Evolutionary conservation across 345 rosid species (phyloP), one percentile per base, ranked within the genome.

Genomic region (Hibiscus mutabilis): DNA sequence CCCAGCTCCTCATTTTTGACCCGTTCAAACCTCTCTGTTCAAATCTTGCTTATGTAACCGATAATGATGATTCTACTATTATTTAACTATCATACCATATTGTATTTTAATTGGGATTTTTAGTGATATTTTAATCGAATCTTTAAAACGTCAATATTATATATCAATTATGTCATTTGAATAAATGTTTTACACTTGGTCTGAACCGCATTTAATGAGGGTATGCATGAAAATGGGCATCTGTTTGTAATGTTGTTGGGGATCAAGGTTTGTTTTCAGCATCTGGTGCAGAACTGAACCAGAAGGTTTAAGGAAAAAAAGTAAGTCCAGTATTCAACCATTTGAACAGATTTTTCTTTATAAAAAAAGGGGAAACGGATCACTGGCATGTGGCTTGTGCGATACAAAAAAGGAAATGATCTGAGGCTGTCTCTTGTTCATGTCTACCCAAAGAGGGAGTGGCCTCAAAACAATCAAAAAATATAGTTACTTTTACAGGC

Each of bases 381-480:
- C 49, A 68, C 61, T 12, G 35, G 15, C 51, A 69, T 22, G 35
- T 53, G 57, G n/a, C 33, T 52, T 37, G 37, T 59, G 33, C 44
- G 10, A 24, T 61, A 74, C 57, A 60, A 55, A 66, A 21, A 33
- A 7, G 63, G 63, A 33, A 19, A 15, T 46, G 46, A 61, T 5
- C 21, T 22, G 60, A 60, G 73, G 67, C 73, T 44, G 16, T 66
- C 56, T 10, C 18, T 0, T 37, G n/a, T 69, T 62, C 6, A 35
- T 18, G 68, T 44, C 67, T 8, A n/a, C n/a, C 55, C 13, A 27
- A 42, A 8, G 31, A 13, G 53, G n/a, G 56, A 66, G 60, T 55
- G 63, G 73, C 69, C 78, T 21, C 73, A 71, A 74, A 78, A 59
- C 72, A 74, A 73, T 59, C 0, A 78, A 70, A 74, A 69, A 74